Base-by-base conservation (phyloP, 2,329 filamentous ascomycete genomes). In the Penicillium sp. region DNA sequence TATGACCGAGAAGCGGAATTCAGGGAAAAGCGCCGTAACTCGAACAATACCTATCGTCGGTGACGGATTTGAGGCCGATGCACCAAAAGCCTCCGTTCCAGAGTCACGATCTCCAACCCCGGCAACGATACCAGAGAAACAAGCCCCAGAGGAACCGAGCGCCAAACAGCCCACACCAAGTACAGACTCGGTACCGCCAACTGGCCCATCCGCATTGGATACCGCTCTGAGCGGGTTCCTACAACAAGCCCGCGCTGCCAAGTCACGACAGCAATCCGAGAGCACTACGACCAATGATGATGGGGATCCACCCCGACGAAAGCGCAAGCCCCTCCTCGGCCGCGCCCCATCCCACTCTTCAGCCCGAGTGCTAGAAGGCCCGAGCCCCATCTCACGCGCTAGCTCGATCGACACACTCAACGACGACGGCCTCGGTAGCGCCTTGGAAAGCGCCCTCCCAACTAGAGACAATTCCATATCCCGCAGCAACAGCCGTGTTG, bases 371-470 rank as follows among this genome's bases (percentile, higher is more conserved):
- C 52, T 57, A 8, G 66, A 69, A 7, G 60, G 37, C 31, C 50
- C 58, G 22, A 55, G 61, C 4, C 55, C 62, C 19, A 62, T 69
- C 40, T 78, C 77, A 5, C 75, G 78, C 35, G 78, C 78, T 28
- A 78, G 77, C 64, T 80, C 77, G n/a, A 74, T 80, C 53, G 78
- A 80, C 56, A 79, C 77, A 25, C 67, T 80, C 10, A 79, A 80
- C 57, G 71, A 77, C 56, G 73, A 76, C 45, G 73, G 74, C 10
- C 71, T 72, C 36, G 71, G 73, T 35, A 73, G 69, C 36, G 67
- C 67, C 26, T 58, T 73, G 19, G 73, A 75, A 17, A 72, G 68
- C 42, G 52, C 50, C 5, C 50, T 59, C 4, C 57, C 50, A 14
- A 63, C 58, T 5, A 50, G 62, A 28, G 63, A 61, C 25, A 65